Conservation (phyloP, 1,284 basidiomycete genomes). For the Ustilago crameri region DNA sequence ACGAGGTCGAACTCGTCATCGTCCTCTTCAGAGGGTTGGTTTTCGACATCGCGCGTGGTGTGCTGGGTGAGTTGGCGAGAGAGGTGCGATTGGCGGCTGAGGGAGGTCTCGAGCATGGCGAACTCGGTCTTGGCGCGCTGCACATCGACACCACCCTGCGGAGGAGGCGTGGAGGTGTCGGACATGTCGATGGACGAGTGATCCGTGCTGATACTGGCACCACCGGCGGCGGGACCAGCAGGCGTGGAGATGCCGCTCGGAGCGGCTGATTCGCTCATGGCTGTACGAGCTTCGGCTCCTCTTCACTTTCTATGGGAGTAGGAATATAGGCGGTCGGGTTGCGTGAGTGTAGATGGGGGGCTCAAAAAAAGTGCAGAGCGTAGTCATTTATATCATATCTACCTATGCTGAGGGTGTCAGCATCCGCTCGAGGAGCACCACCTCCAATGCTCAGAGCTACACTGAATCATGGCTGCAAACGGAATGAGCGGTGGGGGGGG, state of each 20-base stretch:
- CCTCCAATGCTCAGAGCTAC: too few relatives aligned
- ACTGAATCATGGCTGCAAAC: too few relatives aligned
- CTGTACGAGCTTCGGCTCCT: neutral
- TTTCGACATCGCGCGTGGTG: slow-evolving; percentile 30
- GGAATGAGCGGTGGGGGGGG: too few relatives aligned
- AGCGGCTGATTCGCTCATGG: slow-evolving; percentile 18
- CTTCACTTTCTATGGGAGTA: too few relatives aligned
- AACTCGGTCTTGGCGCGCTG: slow-evolving; percentile 31
- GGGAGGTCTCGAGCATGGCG: slow-evolving; percentile 26
- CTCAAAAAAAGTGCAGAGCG: too few relatives aligned
- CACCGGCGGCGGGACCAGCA: slow-evolving; percentile 1
- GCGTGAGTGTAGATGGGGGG: too few relatives aligned
- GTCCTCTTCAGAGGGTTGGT: slow-evolving; percentile 9
- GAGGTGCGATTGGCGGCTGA: slow-evolving; percentile 26
- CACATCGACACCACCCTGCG: slow-evolving; percentile 17
- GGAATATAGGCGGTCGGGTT: too few relatives aligned
- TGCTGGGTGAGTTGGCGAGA: slow-evolving; percentile 12
- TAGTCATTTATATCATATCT: too few relatives aligned
- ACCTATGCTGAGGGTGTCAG: too few relatives aligned
- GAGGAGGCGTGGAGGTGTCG: slow-evolving; percentile 1
- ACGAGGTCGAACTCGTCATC: slow-evolving; percentile 76
- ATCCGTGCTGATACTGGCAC: slow-evolving; percentile 1
- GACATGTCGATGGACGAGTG: slow-evolving; percentile 24
- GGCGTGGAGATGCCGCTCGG: slow-evolving; percentile 22
- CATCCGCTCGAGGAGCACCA: too few relatives aligned